Evolutionary conservation across 1,139 yeast species (phyloP), one percentile per base, ranked within the genome.

Genomic region (Dujonia santamariae): DNA sequence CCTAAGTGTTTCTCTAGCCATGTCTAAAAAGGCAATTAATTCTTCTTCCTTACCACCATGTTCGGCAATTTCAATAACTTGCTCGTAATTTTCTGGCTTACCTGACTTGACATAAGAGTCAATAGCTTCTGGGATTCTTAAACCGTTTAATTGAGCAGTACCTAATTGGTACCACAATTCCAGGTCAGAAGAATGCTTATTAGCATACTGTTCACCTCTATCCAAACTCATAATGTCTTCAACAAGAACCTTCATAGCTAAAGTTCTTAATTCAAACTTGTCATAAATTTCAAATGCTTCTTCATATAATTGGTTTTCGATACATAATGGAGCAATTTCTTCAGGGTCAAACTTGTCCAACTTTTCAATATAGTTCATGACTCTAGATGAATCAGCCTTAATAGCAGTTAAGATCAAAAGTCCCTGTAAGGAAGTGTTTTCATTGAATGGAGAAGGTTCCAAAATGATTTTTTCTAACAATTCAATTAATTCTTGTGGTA

Each of bases 11-110:
- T 83, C 79, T 65, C 98, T 83, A n/a, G 98, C 97, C 96, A 90
- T 87, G 45, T 78, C 75, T 64, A 92, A 75, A 65, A 78, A 92
- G 46, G 86, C 80, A 50, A 92, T 72, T 48, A 94, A 79, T 59
- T 92, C 98, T 53, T 90, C 97, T 57, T 82, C 95, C 59, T 90
- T 92, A 44, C 96, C 97, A 28, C 96, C 96, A 54, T 86, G 94
- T 54, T 88, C 94, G 37, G 98, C 82, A 55, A 90, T 85, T 51
- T 92, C 97, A 63, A 94, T 90, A 34, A 92, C 97, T 53, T 85
- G 90, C 40, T 81, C 88, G 54, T 74, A 92, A 67, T 92, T 88
- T 41, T 85, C 78, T 37, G 97, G 95, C 58, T 92, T 96, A 53
- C 83, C 78, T 26, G 97, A 96, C 54, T 80, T 85, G 52, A 90